Percentiles rank a stretch among this genome's conserved stretches.
Evolutionary conservation across 129 eudicot genomes (phyloP).

Genomic region (Tanacetum coccineum): DNA sequence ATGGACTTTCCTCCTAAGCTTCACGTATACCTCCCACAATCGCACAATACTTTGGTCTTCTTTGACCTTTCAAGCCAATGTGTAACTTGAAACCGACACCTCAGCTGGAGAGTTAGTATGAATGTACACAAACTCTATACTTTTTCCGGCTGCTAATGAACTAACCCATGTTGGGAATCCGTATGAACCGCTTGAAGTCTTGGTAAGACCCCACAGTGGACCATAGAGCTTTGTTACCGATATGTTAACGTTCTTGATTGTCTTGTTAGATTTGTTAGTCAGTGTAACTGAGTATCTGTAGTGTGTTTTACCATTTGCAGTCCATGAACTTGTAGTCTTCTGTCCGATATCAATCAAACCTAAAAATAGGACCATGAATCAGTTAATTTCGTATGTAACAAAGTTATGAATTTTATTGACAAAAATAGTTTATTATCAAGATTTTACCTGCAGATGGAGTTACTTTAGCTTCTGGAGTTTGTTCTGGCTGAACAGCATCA

Average conservation of each 20-base stretch:
- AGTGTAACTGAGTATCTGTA: conserved; percentile 74
- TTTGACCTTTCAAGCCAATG: conserved; percentile 36
- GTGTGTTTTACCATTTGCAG: conserved; percentile 53
- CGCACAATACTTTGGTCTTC: conserved; percentile 28
- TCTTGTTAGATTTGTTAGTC: conserved; percentile 73
- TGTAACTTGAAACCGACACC: conserved; percentile 65
- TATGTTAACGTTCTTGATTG: conserved; percentile 55
- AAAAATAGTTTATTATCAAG: background rate
- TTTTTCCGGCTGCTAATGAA: conserved; percentile 72
- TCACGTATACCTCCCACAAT: conserved; percentile 54
- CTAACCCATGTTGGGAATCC: conserved; percentile 64
- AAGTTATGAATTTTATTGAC: background rate
- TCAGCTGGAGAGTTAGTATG: conserved; percentile 63
- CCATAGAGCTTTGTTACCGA: conserved; percentile 71
- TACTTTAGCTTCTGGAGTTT: conserved; percentile 3
- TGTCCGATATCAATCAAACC: conserved; percentile 45
- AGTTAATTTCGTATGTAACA: background rate
- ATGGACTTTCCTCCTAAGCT: conserved; percentile 27
- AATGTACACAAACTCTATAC: conserved; percentile 82
- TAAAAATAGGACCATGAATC: conserved; percentile 6
- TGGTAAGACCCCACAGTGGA: conserved; percentile 86
- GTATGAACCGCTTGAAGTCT: conserved; percentile 52
- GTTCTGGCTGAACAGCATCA: conserved; percentile 27
- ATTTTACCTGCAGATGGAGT: conserved; percentile 51
- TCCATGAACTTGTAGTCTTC: conserved; percentile 66